Evolutionary conservation across 169 alveolate genomes (phyloP), one percentile per base, ranked within the genome.

Genomic region (Theileria orientalis): DNA sequence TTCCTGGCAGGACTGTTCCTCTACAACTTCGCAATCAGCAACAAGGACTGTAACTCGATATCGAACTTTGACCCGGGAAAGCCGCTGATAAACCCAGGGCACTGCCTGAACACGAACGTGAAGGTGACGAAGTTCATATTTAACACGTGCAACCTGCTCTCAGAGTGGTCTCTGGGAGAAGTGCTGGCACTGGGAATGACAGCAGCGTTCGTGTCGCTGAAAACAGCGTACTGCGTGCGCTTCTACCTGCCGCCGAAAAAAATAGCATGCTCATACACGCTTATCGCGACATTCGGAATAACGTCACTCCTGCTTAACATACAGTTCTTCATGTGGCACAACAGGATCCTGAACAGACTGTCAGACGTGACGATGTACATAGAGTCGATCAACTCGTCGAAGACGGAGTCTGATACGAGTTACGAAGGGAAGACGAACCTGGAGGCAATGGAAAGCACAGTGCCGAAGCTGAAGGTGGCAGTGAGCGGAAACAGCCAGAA

Each of bases 151-250:
- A 72, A 82, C 61, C 41, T 74, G 23, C 30, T 82, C 19, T 82
- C 89, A 13, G 89, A 82, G 49, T 82, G 89, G 89, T 72, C 89
- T 7, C 54, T 83, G 74, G 89, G 83, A 11, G 89, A 82, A 63
- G 89, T 82, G 19, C 42, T 82, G 2, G 5, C 85, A 3, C 69
- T 82, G 51, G 89, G 71, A 16, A 51, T 70, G 19, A 49, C 73
- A 9, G 84, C 89, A 9, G 85, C 82, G n/a, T 49, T 8, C 62
- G 47, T 71, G 14, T 57, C 78, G 46, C 51, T 82, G 68, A 33
- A 41, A 14, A 82, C 89, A 0, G 89, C 89, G 13, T 62, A 64
- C 29, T 46, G 79, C 32, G 85, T 82, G 14, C 59, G 21, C 42
- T 77, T 74, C 41, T 37, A 25, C 23, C 35, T 82, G 9, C 89